Evolutionary conservation across 2,329 filamentous ascomycete genomes (phyloP).

Genomic region (Elsinoe ampelina): DNA sequence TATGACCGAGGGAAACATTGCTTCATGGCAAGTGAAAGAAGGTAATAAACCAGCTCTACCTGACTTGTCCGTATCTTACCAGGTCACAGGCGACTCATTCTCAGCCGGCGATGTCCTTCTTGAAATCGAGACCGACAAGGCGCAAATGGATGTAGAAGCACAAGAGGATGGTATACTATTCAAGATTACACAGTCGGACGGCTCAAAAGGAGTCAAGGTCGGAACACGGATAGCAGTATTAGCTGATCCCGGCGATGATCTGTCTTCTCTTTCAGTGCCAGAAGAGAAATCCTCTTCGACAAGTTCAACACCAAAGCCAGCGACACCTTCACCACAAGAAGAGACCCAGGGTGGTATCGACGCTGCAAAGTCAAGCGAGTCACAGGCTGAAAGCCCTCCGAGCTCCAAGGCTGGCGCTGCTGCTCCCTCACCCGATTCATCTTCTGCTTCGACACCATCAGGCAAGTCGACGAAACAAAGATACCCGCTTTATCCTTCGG

Average conservation of each 20-base stretch:
- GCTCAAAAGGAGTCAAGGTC: conserved; percentile 67
- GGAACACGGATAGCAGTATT: conserved; percentile 74
- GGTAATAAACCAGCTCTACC: conserved; percentile 32
- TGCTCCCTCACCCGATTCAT: neutral
- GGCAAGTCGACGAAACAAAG: conserved; percentile 53
- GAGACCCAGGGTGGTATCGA: conserved; percentile 19
- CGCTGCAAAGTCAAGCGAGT: conserved; percentile 18
- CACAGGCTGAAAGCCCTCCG: conserved; percentile 20
- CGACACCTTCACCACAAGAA: conserved; percentile 20
- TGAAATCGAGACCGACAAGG: conserved; percentile 91
- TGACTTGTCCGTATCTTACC: conserved; percentile 17
- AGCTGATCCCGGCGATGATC: conserved; percentile 72
- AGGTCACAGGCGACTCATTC: conserved; percentile 55
- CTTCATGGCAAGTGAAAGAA: conserved; percentile 77
- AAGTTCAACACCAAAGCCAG: conserved; percentile 26
- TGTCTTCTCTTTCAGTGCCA: conserved; percentile 64
- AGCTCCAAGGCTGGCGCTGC: conserved; percentile 22
- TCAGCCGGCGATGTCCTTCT: conserved; percentile 76
- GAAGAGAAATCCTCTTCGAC: conserved; percentile 47
- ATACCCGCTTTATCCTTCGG: conserved; percentile 72
- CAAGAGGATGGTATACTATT: conserved; percentile 80
- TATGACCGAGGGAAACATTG: conserved; percentile 89
- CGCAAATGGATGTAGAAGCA: conserved; percentile 88
- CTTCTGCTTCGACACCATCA: conserved; percentile 14
- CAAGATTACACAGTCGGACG: conserved; percentile 68